Conservation (phyloP, 306 rosid genomes). For the Carpinus fangiana region DNA sequence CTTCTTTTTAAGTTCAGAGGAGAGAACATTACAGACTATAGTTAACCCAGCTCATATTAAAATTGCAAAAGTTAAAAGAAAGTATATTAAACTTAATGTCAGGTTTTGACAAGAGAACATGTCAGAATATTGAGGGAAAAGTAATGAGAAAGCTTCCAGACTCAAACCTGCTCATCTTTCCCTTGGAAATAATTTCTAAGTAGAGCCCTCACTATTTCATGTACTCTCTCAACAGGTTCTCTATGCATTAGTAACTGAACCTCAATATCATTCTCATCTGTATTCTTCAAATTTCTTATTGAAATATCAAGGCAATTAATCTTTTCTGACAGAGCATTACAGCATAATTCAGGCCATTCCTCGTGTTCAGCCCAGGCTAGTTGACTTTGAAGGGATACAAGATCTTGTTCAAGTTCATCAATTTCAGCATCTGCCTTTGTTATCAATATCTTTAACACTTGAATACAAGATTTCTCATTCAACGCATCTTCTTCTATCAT, state of each 20-base stretch:
- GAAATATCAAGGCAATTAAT: conserved; percentile 44
- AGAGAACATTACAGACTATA: too few species aligned
- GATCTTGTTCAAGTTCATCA: conserved; percentile 58
- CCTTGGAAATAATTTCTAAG: conserved; percentile 33
- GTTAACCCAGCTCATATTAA: too few species aligned
- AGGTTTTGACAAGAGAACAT: background rate
- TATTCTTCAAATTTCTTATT: conserved; percentile 44
- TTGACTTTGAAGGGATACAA: conserved; percentile 56
- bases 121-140: background rate
- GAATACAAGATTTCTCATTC: conserved; percentile 54
- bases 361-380: conserved; percentile 44
- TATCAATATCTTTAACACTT: conserved; percentile 56
- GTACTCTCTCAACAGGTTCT: conserved; percentile 51
- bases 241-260: conserved; percentile 34
- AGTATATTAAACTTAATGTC: background rate
- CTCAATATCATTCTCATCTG: conserved; percentile 25
- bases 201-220: conserved; percentile 55
- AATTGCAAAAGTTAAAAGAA: too few species aligned
- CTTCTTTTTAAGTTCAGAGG: too few species aligned
- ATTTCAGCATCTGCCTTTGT: conserved; percentile 56
- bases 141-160: conserved; percentile 15
- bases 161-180: conserved; percentile 52
- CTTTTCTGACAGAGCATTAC: conserved; percentile 52
- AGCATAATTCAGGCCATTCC: conserved; percentile 49
- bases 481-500: conserved; percentile 60